These are phyloP conservation scores for Narthecium ossifragum DNA, from an alignment of 106 monocot genomes.

Conservation along the genomic window DNA sequence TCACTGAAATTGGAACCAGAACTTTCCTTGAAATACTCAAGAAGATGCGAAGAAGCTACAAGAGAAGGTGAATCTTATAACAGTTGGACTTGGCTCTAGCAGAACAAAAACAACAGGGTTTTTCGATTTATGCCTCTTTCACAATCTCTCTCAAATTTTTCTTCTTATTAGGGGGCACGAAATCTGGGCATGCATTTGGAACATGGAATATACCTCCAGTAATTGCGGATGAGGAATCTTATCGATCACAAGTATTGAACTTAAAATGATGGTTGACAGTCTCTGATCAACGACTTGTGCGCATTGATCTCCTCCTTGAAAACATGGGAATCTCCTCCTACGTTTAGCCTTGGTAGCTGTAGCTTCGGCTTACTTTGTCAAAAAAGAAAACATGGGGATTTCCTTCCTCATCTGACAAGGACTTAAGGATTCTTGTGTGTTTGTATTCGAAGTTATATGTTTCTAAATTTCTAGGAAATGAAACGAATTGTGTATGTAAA, in stretches of 20 bases:
- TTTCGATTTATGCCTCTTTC: not conserved
- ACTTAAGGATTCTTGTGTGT: no score
- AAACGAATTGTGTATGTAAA: no score
- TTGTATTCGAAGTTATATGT: no score
- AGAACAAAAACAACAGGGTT: not conserved
- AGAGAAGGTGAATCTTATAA: slow-evolving; percentile 44
- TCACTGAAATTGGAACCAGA: slow-evolving; percentile 48
- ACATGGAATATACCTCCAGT: slow-evolving; percentile 77
- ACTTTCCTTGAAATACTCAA: slow-evolving; percentile 40
- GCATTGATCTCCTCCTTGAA: no score
- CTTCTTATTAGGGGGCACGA: slow-evolving; percentile 37
- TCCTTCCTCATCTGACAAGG: no score
- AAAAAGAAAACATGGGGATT: no score
- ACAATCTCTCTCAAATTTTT: not conserved
- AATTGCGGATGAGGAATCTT: slow-evolving; percentile 69
- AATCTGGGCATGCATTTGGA: slow-evolving; percentile 49
- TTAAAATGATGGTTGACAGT: no score
- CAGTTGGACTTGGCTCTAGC: not conserved
- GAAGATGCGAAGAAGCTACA: slow-evolving; percentile 88
- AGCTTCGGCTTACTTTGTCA: no score
- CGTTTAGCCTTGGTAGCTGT: no score
- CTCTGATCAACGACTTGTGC: no score
- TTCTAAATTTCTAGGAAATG: no score
- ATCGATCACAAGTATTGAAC: slow-evolving; percentile 36
- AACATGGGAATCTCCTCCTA: no score